phyloP scores from a whole-genome alignment of 2,329 filamentous ascomycete species.

The Alternaria brassicicola region DNA sequence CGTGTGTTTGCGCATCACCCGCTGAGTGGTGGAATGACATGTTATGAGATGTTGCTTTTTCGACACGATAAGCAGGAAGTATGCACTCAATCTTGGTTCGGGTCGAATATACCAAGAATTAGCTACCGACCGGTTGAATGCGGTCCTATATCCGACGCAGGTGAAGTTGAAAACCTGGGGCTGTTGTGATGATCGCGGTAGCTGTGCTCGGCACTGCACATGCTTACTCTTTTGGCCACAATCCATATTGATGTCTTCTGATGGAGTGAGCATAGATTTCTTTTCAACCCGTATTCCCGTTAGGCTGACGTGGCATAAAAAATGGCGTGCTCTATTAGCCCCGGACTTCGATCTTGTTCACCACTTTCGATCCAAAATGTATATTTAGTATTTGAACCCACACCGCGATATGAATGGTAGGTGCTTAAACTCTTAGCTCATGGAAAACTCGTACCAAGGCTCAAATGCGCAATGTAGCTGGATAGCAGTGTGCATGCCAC shows the following conservation, averaged over 20 bases:
- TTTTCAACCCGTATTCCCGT: not conserved
- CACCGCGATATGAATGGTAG: not conserved
- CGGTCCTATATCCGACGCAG: conserved; percentile 28
- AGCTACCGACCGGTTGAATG: conserved; percentile 35
- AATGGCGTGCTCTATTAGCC: not conserved
- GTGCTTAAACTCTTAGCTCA: not conserved
- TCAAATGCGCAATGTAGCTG: not conserved
- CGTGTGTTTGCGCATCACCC: conserved; percentile 11
- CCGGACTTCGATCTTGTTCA: not conserved
- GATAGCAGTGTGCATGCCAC: not conserved
- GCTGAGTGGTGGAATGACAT: conserved; percentile 19
- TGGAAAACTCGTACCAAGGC: not conserved
- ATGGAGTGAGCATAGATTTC: not conserved
- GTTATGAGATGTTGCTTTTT: not conserved
- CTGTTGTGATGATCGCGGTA: conserved; percentile 1
- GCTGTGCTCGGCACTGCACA: not conserved
- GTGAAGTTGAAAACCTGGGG: conserved; percentile 16
- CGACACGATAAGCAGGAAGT: not conserved
- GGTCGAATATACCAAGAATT: conserved; percentile 2
- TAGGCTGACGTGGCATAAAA: not conserved
- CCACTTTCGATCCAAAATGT: not conserved
- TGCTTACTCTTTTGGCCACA: not conserved
- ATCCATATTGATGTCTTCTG: not conserved
- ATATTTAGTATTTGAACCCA: not conserved
- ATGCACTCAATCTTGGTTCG: not conserved